Evolutionary conservation across 2,329 filamentous ascomycete species (phyloP).

Genomic region (Cercospora sp.): DNA sequence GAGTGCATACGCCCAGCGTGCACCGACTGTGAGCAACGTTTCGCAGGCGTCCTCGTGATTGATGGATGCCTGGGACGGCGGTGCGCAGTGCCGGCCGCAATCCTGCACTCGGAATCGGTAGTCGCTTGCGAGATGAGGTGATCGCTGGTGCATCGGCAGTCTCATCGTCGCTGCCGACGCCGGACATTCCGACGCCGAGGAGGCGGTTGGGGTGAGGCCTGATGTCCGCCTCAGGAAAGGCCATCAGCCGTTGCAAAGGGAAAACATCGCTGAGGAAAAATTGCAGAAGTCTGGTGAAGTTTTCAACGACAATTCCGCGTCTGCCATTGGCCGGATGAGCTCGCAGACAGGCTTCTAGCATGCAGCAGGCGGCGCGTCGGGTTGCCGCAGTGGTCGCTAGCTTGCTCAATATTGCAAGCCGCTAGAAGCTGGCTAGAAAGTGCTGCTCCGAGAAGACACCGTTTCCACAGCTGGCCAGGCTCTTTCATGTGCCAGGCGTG

Average conservation of each 20-base stretch:
- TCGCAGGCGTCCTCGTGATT: not conserved
- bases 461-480: constrained; percentile 4
- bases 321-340: not conserved
- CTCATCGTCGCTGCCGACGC: not conserved
- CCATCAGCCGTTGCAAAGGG: not conserved
- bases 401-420: not conserved
- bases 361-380: constrained; percentile 1
- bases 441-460: not conserved
- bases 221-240: not conserved
- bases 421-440: constrained; percentile 11
- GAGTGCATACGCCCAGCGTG: not conserved
- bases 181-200: not conserved
- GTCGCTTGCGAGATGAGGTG: not conserved
- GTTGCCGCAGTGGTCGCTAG: constrained; percentile 5
- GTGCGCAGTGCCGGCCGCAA: not conserved
- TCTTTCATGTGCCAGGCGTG: constrained; percentile 2
- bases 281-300: not conserved
- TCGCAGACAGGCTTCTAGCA: not conserved
- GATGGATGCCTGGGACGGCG: not conserved
- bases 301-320: not conserved
- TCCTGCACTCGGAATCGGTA: not conserved
- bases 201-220: not conserved
- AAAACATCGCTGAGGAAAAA: not conserved
- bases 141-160: not conserved
- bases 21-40: not conserved